A percentile compares a stretch with the other conserved stretches of the same genome.
phyloP scores from a whole-genome alignment of 768 basidiomycete species.

The Boletus sp. region DNA sequence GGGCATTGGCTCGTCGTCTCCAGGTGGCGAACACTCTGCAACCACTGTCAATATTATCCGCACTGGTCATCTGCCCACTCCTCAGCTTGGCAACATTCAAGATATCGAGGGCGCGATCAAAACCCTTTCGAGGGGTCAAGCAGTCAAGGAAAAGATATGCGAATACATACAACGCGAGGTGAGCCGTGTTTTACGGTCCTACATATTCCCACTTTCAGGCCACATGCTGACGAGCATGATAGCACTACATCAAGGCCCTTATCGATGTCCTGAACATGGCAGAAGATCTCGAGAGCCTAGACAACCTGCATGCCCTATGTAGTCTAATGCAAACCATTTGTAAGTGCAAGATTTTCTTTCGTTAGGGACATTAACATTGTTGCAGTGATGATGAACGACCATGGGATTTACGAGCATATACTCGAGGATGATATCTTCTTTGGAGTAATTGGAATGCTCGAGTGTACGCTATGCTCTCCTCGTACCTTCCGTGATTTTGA shows the following conservation, averaged over 20 bases:
- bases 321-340: constrained; percentile 92
- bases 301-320: constrained; percentile 88
- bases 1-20: constrained; percentile 55
- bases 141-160: constrained; percentile 79
- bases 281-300: constrained; percentile 89
- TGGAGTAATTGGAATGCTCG: constrained; percentile 93
- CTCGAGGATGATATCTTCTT: constrained; percentile 90
- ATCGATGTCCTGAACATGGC: constrained; percentile 83
- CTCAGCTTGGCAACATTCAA: constrained; percentile 70
- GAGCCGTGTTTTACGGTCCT: constrained; percentile 25
- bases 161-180: constrained; percentile 87
- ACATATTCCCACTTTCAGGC: neutral
- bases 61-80: constrained; percentile 70
- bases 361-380: neutral
- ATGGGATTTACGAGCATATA: constrained; percentile 90
- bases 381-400: constrained; percentile 92
- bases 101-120: constrained; percentile 82
- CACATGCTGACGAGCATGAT: constrained; percentile 8
- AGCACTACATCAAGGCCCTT: constrained; percentile 88
- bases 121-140: constrained; percentile 63
- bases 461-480: constrained; percentile 62
- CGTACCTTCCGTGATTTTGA: constrained; percentile 8
- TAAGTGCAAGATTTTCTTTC: constrained; percentile 39
- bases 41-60: constrained; percentile 66
- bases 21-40: constrained; percentile 55